These are phyloP conservation scores for Emydomyces testavorans DNA, from an alignment of 2,329 filamentous ascomycete genomes.

Conservation along the genomic window DNA sequence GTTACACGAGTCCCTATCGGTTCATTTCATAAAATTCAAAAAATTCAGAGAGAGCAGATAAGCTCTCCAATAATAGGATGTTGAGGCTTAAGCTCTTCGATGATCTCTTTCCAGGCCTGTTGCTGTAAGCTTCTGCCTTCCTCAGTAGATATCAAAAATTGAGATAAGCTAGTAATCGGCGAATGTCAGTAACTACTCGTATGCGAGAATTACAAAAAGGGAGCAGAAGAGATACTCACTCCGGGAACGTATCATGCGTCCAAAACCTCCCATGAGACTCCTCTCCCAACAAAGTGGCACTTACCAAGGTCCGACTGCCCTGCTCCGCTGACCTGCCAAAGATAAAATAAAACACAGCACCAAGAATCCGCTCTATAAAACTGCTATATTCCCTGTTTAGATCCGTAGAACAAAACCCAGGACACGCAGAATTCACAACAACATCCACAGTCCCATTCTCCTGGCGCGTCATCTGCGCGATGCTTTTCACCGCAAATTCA, in stretches of 20 bases:
- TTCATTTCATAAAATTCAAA: background rate
- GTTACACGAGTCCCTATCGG: background rate
- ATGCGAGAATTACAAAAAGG: background rate
- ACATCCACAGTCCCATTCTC: conserved; percentile 30
- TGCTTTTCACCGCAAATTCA: conserved; percentile 33
- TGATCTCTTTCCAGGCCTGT: conserved; percentile 13
- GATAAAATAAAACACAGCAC: conserved; percentile 28
- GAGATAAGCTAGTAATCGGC: conserved; percentile 7
- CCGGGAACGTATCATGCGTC: conserved; percentile 23
- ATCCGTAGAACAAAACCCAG: conserved; percentile 35
- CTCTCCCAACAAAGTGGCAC: conserved; percentile 32
- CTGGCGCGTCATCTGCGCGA: conserved; percentile 25
- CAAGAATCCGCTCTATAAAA: conserved; percentile 26
- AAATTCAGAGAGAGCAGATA: background rate
- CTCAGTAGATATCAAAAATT: conserved; percentile 8
- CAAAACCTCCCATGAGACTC: conserved; percentile 37
- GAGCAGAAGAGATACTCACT: conserved; percentile 11
- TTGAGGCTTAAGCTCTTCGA: conserved; percentile 11
- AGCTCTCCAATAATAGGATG: conserved; percentile 1
- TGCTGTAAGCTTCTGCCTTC: conserved; percentile 8
- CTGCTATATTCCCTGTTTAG: conserved; percentile 32
- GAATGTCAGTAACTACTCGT: too few relatives aligned
- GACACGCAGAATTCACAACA: conserved; percentile 37
- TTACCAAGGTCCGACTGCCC: conserved; percentile 35
- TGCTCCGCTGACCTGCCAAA: conserved; percentile 36